Evolutionary conservation across 2,329 filamentous ascomycete genomes (phyloP).

Genomic region (Escovopsis sp.): DNA sequence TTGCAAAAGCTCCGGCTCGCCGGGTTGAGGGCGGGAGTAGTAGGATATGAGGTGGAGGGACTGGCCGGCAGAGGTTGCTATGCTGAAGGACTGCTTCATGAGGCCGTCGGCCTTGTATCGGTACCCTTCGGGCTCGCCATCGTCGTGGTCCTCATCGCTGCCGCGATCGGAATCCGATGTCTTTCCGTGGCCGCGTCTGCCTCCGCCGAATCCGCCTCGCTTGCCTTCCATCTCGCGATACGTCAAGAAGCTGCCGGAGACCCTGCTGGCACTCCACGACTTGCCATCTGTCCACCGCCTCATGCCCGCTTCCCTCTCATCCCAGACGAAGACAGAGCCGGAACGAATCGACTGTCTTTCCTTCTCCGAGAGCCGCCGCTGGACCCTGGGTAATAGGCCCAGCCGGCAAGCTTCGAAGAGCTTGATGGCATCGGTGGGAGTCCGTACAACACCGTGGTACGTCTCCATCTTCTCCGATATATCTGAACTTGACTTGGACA

Average conservation of each 20-base stretch:
- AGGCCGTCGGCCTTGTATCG: constrained; percentile 91
- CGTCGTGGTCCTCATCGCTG: constrained; percentile 75
- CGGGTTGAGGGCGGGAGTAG: constrained; percentile 68
- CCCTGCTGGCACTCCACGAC: constrained; percentile 94
- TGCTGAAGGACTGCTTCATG: constrained; percentile 99
- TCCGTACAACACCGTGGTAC: constrained; percentile 86
- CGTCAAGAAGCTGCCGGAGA: constrained; percentile 92
- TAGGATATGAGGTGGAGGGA: constrained; percentile 97
- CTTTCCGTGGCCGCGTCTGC: constrained; percentile 49
- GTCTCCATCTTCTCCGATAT: constrained; percentile 62
- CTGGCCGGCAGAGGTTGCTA: constrained; percentile 76
- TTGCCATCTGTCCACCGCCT: constrained; percentile 97
- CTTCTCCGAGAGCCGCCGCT: constrained; percentile 87
- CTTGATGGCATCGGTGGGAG: constrained; percentile 92
- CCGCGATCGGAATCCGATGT: constrained; percentile 69
- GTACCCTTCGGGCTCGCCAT: constrained; percentile 78
- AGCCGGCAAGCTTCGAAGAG: constrained; percentile 94
- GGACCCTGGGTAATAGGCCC: constrained; percentile 78
- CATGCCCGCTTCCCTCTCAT: constrained; percentile 97
- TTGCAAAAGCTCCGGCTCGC: constrained; percentile 58
- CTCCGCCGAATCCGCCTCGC: constrained; percentile 56
- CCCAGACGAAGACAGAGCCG: constrained; percentile 98
- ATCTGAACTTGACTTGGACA: constrained; percentile 5
- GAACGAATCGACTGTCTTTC: constrained; percentile 92
- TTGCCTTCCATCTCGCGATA: constrained; percentile 99